phyloP scores from a whole-genome alignment of 495 filamentous ascomycete species.

The Physcia stellaris region DNA sequence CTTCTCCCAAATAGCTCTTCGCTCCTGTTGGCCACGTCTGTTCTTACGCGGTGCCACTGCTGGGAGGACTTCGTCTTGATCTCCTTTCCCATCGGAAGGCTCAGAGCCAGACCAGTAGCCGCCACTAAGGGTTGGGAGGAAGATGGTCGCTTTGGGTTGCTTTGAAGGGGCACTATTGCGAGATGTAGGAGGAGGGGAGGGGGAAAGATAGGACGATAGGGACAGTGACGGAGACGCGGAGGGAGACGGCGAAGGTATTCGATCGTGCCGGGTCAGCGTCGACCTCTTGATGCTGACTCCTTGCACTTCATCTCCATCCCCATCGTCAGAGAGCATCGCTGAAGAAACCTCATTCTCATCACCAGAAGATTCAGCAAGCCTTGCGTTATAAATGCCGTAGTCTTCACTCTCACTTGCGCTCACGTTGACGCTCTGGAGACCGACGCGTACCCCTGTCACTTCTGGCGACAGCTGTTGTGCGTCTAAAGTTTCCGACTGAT shows the following conservation, averaged over 20 bases:
- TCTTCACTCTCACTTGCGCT: conserved; percentile 25
- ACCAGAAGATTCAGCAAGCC: conserved; percentile 38
- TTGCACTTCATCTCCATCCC: too few relatives aligned
- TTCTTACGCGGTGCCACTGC: conserved; percentile 50
- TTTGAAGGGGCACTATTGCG: conserved; percentile 16
- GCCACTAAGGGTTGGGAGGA: conserved; percentile 71
- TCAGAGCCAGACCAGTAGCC: conserved; percentile 91
- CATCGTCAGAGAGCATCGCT: too few relatives aligned
- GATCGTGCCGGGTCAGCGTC: too few relatives aligned
- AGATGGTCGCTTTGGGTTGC: conserved; percentile 50
- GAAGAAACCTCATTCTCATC: too few relatives aligned
- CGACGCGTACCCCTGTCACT: conserved; percentile 5
- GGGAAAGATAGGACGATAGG: conserved; percentile 19
- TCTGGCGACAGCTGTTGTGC: neutral
- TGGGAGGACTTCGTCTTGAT: conserved; percentile 18
- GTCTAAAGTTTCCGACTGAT: too few relatives aligned
- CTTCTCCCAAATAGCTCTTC: conserved; percentile 81
- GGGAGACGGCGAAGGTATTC: conserved; percentile 18
- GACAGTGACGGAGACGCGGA: conserved; percentile 28
- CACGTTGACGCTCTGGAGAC: conserved; percentile 6
- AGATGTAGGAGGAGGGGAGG: conserved; percentile 14
- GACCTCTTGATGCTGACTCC: too few relatives aligned
- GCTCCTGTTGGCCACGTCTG: conserved; percentile 74
- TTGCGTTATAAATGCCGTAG: conserved; percentile 35
- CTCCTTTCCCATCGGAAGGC: conserved; percentile 36